Evolutionary conservation across 495 filamentous ascomycete genomes (phyloP).

Genomic region (Neurospora sp.): DNA sequence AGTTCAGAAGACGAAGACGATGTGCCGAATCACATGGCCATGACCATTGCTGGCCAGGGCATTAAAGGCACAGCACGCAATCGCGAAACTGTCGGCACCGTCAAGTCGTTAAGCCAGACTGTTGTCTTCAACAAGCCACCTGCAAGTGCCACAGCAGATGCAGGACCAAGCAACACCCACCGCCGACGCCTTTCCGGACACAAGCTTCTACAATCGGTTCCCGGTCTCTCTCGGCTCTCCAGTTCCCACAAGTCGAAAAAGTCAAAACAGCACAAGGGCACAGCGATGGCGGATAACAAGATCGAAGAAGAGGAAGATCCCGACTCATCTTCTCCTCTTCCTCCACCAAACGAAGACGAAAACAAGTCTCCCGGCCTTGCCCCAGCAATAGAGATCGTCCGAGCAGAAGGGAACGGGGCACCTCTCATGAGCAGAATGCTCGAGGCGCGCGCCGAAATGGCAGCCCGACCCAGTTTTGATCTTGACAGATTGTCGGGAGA

Average conservation of each 20-base stretch:
- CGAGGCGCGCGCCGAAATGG: conserved; percentile 64
- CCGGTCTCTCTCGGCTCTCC: conserved; percentile 33
- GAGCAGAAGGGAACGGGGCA: conserved; percentile 35
- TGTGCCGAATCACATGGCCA: conserved; percentile 18
- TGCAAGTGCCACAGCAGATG: background rate
- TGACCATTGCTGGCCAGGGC: conserved; percentile 17
- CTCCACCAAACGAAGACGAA: background rate
- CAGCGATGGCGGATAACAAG: conserved; percentile 10
- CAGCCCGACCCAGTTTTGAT: conserved; percentile 42
- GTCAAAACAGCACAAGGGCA: conserved; percentile 21
- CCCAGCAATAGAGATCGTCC: conserved; percentile 22
- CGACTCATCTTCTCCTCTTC: background rate
- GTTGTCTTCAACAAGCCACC: background rate
- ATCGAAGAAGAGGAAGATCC: conserved; percentile 10
- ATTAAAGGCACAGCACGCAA: background rate
- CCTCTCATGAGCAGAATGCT: conserved; percentile 76
- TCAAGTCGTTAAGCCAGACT: background rate
- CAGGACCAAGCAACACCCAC: background rate
- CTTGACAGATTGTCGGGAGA: conserved; percentile 31
- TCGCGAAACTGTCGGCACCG: background rate
- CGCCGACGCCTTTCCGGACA: background rate
- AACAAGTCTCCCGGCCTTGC: conserved; percentile 1
- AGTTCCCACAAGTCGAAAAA: conserved; percentile 28
- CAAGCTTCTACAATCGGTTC: conserved; percentile 46
- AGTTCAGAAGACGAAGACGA: conserved; percentile 64